Base-by-base conservation (phyloP, 164 flowering plant species). In the Houttuynia cordata region DNA sequence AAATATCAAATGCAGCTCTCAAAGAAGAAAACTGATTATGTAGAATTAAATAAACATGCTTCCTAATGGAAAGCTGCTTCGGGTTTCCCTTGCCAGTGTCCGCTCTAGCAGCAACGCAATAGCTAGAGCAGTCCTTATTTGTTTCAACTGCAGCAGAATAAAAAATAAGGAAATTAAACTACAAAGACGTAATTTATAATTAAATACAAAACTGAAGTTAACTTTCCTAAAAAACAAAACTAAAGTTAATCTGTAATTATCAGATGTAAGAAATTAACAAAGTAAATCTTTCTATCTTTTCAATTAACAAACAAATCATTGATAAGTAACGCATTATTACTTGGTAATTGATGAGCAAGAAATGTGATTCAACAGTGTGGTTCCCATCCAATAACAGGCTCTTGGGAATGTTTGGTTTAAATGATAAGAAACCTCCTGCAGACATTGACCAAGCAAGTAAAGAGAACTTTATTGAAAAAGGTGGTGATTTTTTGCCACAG, bases 351-450 rank as follows among this genome's bases (percentile, higher is more conserved):
- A 93, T 59, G 22, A 90, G 89, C 70, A 88, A 25, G 70, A 93
- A 93, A 75, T 93, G 99, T 69, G 99, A 71, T 47, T 81, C 85
- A 60, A 93, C 5, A 52, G 66, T 79, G 73, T 90, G 95, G 62
- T 78, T 76, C 67, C 97, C 99, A 64, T 83, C 95, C 22, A 93
- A 76, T 69, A 93, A 70, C 74, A 86, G 78, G 67, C 74, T 82
- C 81, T 86, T 93, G 7, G 99, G 97, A 51, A 93, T 82, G 10
- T 85, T 78, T 65, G 91, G 89, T 70, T 82, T 93, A 71, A 90
- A 93, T 68, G 99, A 76, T 72, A 93, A 74, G 71, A 88, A 88
- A 61, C 97, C 99, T 64, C 99, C 99, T 93, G 96, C 77, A 78
- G 18, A 66, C 17, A 45, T 45, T 45, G 49, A 45, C 13, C 17